Conservation (phyloP, 441 rosid genomes). For the Erodium moschatum region DNA sequence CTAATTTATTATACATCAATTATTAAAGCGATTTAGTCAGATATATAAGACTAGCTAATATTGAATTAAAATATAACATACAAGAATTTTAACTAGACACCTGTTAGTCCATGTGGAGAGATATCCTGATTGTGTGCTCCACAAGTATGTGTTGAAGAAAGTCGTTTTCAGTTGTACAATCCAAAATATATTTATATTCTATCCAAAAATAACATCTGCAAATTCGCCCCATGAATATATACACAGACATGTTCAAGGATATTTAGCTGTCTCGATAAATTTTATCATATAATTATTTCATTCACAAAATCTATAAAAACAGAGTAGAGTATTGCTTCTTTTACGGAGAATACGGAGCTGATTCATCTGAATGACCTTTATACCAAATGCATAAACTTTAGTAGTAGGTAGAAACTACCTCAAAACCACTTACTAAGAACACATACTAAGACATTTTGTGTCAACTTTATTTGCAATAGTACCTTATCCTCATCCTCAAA, state of each 20-base stretch:
- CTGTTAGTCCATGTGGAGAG: background rate
- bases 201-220: too few relatives aligned
- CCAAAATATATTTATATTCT: too few relatives aligned
- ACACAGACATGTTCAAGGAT: background rate
- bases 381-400: background rate
- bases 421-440: background rate
- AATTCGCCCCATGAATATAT: background rate
- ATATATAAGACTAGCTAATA: background rate
- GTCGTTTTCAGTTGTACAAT: too few relatives aligned
- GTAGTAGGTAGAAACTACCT: background rate
- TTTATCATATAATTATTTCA: background rate
- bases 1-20: background rate
- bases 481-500: too few relatives aligned
- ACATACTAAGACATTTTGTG: background rate
- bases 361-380: background rate
- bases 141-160: too few relatives aligned
- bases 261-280: background rate
- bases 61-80: background rate
- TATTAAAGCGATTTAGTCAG: background rate
- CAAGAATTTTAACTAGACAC: background rate
- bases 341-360: background rate
- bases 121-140: too few relatives aligned
- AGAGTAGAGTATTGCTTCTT: background rate
- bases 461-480: too few relatives aligned
- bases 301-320: too few relatives aligned